A percentile compares a stretch with the other conserved stretches of the same genome.
Conservation (phyloP, 345 rosid species). For the Boechera divaricarpa region DNA sequence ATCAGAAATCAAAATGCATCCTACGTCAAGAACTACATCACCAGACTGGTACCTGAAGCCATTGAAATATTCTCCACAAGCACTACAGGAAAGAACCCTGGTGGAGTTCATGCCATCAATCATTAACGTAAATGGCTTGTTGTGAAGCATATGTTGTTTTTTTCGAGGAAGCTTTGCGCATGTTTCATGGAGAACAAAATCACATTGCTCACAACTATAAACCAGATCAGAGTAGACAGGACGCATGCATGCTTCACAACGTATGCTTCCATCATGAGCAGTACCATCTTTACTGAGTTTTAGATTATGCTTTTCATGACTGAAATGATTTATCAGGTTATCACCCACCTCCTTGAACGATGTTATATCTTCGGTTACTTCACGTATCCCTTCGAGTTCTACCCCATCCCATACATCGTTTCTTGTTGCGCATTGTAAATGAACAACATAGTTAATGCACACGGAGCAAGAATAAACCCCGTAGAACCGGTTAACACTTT, state of each 20-base stretch:
- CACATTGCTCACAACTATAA: no score
- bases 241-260: not conserved
- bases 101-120: not conserved
- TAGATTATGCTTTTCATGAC: not conserved
- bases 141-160: not conserved
- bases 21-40: not conserved
- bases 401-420: not conserved
- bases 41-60: not conserved
- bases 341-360: not conserved
- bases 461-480: no score
- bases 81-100: not conserved
- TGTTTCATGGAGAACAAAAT: no score
- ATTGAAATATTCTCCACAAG: not conserved
- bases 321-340: not conserved
- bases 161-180: no score
- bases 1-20: not conserved
- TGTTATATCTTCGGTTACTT: not conserved
- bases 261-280: no score
- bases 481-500: no score
- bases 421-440: no score
- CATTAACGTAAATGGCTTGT: not conserved
- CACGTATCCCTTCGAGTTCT: not conserved
- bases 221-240: not conserved
- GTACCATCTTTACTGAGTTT: not conserved
- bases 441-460: no score